These are phyloP conservation scores for Pichia manshurica DNA, from an alignment of 805 yeast genomes.

Conservation along the genomic window DNA sequence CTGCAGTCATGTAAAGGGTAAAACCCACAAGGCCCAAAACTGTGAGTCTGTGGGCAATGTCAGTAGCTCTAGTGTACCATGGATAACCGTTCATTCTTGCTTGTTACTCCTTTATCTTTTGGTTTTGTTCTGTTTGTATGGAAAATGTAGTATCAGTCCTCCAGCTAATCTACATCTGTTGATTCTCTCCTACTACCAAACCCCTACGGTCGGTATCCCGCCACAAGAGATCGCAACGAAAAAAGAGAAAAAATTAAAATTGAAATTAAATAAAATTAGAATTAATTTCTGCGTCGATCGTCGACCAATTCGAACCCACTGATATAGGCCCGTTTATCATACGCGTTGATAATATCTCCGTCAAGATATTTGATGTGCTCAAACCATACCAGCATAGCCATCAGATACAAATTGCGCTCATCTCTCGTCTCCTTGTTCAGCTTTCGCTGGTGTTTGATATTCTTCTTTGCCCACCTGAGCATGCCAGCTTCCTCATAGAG, in stretches of 20 bases:
- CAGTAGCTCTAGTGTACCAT: constrained; percentile 72
- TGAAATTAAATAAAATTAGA: background rate
- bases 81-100: constrained; percentile 37
- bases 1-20: constrained; percentile 43
- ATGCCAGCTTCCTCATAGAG: constrained; percentile 29
- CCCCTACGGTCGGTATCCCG: background rate
- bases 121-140: background rate
- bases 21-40: constrained; percentile 60
- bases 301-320: background rate
- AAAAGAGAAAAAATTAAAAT: background rate
- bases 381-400: constrained; percentile 25
- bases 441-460: constrained; percentile 22
- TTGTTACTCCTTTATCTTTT: background rate
- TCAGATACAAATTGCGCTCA: constrained; percentile 16
- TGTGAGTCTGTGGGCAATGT: constrained; percentile 65
- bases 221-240: background rate
- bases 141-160: background rate
- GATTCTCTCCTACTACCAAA: background rate
- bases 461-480: constrained; percentile 37
- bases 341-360: constrained; percentile 20
- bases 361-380: constrained; percentile 24
- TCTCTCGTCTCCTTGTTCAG: background rate
- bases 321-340: background rate
- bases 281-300: constrained; percentile 6
- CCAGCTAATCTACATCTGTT: no score